Evolutionary conservation across 371 early-diverging fungal species (phyloP).

Genomic region (Saksenaea oblongispora): DNA sequence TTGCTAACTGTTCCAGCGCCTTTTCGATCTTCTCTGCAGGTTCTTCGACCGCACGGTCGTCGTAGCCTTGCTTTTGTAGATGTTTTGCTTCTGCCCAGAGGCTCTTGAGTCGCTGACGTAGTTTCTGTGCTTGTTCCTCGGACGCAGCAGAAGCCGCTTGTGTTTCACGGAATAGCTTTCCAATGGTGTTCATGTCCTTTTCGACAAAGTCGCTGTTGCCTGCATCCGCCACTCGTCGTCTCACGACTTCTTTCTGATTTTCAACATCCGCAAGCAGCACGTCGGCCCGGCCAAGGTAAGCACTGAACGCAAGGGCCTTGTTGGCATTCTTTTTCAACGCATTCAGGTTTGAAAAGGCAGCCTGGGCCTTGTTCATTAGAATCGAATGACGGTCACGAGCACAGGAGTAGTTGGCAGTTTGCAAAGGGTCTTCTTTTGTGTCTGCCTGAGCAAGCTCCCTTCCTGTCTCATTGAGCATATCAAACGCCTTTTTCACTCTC

Average conservation of each 20-base stretch:
- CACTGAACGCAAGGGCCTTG: slow-evolving; percentile 30
- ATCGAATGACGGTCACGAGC: slow-evolving; percentile 34
- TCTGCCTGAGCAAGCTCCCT: slow-evolving; percentile 22
- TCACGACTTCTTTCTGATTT: slow-evolving; percentile 24
- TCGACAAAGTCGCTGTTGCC: slow-evolving; percentile 27
- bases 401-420: slow-evolving; percentile 49
- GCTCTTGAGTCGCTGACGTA: slow-evolving; percentile 21
- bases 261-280: slow-evolving; percentile 25
- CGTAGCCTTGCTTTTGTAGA: slow-evolving; percentile 23
- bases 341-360: slow-evolving; percentile 19
- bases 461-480: slow-evolving; percentile 22
- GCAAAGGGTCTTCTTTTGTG: slow-evolving; percentile 35
- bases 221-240: slow-evolving; percentile 26
- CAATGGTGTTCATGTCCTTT: slow-evolving; percentile 17
- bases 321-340: slow-evolving; percentile 31
- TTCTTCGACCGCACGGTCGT: slow-evolving; percentile 23
- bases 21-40: slow-evolving; percentile 25
- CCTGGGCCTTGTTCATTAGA: slow-evolving; percentile 20
- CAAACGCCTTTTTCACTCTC: slow-evolving; percentile 24
- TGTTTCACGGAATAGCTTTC: slow-evolving; percentile 16
- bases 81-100: slow-evolving; percentile 24
- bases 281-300: slow-evolving; percentile 30
- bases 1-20: slow-evolving; percentile 26
- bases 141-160: slow-evolving; percentile 16
- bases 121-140: slow-evolving; percentile 21